Base-by-base conservation (phyloP, 192 early-diverging fungal genomes). In the Spinellus fusiger region DNA sequence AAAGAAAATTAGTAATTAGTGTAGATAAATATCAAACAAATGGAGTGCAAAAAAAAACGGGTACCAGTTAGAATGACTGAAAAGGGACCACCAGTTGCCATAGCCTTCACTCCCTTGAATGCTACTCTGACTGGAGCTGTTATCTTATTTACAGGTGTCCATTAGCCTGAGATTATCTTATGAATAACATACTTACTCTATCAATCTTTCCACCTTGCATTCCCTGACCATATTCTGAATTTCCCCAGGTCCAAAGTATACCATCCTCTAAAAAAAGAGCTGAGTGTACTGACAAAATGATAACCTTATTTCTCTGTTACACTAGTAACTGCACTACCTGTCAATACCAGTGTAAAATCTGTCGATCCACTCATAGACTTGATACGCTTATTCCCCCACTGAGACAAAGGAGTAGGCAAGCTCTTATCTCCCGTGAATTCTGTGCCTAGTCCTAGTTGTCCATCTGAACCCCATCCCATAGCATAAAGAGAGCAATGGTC, bases 401-500 rank as follows among this genome's bases (percentile, higher is more conserved):
- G 67, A 22, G 74, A 58, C 7, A 87, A 75, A 23, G 62, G 25
- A 23, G 76, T 74, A 20, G 87, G 87, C 4, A 53, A 35, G 9
- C 59, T 51, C 22, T 67, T 66, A 38, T 79, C 77, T 4, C 58
- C 61, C 23, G 72, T 74, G 5, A 70, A 74, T 4, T 64, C 62
- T 9, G 65, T 60, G 1, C 86, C 85, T 18, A 81, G 62, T 13
- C 87, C 87, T 28, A 89, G 67, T 72, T 89, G 87, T 7, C 87
- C 87, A 58, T 89, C 87, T n/a, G 86, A 77, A 15, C 85, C 81
- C 87, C 87, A 89, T 32, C 87, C 87, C 86, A 89, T 86, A 0
- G 82, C 75, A 65, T 84, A 85, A 31, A 86, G 54, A 4, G 75
- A 76, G 8, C 74, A 73, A 9, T 51, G 33, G 49, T 80, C 78